Evolutionary conservation across 805 yeast genomes (phyloP).

Genomic region (Schwanniomyces occidentalis): DNA sequence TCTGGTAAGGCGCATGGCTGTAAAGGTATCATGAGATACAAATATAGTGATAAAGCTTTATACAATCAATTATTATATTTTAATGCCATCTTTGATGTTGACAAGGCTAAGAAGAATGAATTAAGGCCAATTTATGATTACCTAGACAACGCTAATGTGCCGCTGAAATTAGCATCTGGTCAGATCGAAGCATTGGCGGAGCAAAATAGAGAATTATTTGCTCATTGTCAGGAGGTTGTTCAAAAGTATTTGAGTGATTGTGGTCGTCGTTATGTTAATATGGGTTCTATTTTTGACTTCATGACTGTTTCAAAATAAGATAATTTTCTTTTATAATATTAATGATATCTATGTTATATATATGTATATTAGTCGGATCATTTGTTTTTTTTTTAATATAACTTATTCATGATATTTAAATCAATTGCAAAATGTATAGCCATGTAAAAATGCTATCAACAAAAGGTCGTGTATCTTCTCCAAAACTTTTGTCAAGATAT

Average conservation of each 20-base stretch:
- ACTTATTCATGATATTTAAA: too few relatives aligned
- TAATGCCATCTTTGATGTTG: constrained; percentile 76
- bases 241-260: constrained; percentile 74
- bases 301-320: constrained; percentile 28
- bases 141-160: constrained; percentile 22
- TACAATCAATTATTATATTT: constrained; percentile 85
- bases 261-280: constrained; percentile 87
- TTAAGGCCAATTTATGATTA: constrained; percentile 54
- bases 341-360: too few relatives aligned
- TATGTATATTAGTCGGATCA: too few relatives aligned
- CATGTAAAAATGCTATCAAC: too few relatives aligned
- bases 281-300: constrained; percentile 75
- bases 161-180: constrained; percentile 42
- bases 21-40: constrained; percentile 79
- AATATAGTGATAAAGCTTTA: constrained; percentile 73
- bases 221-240: constrained; percentile 54
- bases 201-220: constrained; percentile 69
- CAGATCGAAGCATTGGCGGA: constrained; percentile 74
- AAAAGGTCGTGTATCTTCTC: too few relatives aligned
- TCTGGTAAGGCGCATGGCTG: constrained; percentile 63
- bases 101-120: constrained; percentile 64
- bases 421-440: too few relatives aligned
- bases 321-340: too few relatives aligned
- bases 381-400: too few relatives aligned
- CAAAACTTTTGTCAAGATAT: too few relatives aligned